Conservation (phyloP, 2,329 filamentous ascomycete genomes). For the Beauveria sp. region DNA sequence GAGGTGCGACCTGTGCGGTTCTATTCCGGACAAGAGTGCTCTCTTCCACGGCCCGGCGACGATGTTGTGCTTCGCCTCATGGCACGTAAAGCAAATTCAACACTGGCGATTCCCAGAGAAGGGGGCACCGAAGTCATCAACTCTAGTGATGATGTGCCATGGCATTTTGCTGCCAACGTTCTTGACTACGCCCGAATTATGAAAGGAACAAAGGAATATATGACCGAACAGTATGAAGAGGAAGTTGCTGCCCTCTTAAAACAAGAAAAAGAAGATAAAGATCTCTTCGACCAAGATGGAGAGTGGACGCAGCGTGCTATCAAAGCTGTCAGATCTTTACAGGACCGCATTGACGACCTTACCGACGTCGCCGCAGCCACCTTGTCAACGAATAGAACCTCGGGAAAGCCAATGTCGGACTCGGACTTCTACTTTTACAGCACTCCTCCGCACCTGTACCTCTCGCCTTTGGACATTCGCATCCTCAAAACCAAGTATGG, state of each 20-base stretch:
- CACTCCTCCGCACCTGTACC: slow-evolving; percentile 77
- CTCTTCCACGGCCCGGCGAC: slow-evolving; percentile 71
- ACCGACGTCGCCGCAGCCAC: slow-evolving; percentile 18
- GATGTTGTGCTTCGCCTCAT: slow-evolving; percentile 87
- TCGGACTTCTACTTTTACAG: slow-evolving; percentile 80
- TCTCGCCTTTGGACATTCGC: slow-evolving; percentile 84
- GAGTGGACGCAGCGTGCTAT: slow-evolving; percentile 88
- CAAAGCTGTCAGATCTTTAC: slow-evolving; percentile 62
- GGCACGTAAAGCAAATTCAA: slow-evolving; percentile 71
- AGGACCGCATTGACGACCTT: slow-evolving; percentile 59
- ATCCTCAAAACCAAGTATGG: slow-evolving; percentile 88
- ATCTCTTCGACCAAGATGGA: slow-evolving; percentile 86
- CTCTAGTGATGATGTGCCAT: slow-evolving; percentile 72
- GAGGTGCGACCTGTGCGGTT: slow-evolving; percentile 86
- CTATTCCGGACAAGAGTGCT: slow-evolving; percentile 81
- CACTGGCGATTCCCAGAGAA: slow-evolving; percentile 80
- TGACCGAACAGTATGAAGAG: slow-evolving; percentile 69
- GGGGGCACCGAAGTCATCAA: slow-evolving; percentile 61
- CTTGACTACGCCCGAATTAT: slow-evolving; percentile 93
- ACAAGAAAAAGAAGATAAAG: slow-evolving; percentile 82
- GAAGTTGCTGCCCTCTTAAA: slow-evolving; percentile 68
- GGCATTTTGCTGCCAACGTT: slow-evolving; percentile 91
- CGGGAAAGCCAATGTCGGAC: slow-evolving; percentile 24
- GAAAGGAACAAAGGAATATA: slow-evolving; percentile 87
- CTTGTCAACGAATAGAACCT: slow-evolving; percentile 14